These are phyloP conservation scores for Hibiscus trionum DNA, from an alignment of 345 rosid species.

Conservation along the genomic window DNA sequence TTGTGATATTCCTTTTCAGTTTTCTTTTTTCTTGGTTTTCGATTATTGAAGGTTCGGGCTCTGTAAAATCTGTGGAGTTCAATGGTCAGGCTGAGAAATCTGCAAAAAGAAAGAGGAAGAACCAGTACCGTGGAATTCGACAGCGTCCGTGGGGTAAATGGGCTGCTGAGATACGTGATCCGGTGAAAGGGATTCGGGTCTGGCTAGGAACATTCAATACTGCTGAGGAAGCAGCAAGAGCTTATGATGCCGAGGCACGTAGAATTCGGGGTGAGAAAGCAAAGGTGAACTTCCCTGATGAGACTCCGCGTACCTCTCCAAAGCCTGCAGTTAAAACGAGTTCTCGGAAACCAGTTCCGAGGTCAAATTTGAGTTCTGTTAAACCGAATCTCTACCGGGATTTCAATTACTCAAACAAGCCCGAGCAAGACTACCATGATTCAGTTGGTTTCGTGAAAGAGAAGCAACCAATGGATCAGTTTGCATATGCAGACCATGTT, in stretches of 20 bases:
- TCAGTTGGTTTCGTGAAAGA: conserved; percentile 44
- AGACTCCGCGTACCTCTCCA: conserved; percentile 25
- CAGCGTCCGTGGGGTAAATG: conserved; percentile 99
- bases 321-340: conserved; percentile 38
- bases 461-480: conserved; percentile 50
- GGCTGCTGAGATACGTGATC: conserved; percentile 99
- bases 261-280: conserved; percentile 72
- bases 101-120: conserved; percentile 82
- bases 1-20: too few relatives aligned
- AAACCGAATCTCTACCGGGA: conserved; percentile 31
- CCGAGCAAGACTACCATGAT: conserved; percentile 40
- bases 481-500: conserved; percentile 28
- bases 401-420: conserved; percentile 25
- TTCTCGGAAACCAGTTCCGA: conserved; percentile 31
- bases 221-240: conserved; percentile 89
- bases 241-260: conserved; percentile 67
- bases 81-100: conserved; percentile 56
- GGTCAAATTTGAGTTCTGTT: conserved; percentile 23
- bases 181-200: conserved; percentile 74
- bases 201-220: conserved; percentile 94
- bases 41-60: conserved; percentile 28
- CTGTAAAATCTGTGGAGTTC: conserved; percentile 30
- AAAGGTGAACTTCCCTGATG: conserved; percentile 66
- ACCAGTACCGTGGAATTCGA: conserved; percentile 72
- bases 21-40: not conserved